Percentiles rank a stretch among this genome's conserved stretches.
Conservation (phyloP, 768 basidiomycete genomes). For the Brasilioporus rufonigricans region DNA sequence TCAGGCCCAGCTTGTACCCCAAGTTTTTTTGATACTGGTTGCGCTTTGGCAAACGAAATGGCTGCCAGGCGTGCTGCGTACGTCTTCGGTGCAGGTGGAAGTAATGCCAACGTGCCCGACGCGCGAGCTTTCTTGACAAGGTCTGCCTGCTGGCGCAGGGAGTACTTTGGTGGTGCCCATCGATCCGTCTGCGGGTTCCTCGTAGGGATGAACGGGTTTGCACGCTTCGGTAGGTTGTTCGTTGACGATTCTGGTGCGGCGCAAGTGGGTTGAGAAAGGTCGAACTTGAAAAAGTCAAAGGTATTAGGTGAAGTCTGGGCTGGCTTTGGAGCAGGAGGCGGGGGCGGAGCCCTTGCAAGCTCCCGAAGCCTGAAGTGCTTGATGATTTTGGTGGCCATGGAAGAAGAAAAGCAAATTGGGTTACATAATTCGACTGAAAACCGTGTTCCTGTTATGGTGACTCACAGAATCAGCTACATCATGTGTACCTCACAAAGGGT, state of each 20-base stretch:
- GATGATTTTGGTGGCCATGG: conserved; percentile 25
- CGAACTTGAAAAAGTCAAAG: conserved; percentile 21
- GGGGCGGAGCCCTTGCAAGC: conserved; percentile 15
- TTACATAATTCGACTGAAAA: too few relatives aligned
- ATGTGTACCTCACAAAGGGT: too few relatives aligned
- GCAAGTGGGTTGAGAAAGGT: conserved; percentile 15
- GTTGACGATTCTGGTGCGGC: conserved; percentile 1
- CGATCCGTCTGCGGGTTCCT: conserved; percentile 56
- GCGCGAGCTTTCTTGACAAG: conserved; percentile 69
- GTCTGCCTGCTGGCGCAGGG: conserved; percentile 73
- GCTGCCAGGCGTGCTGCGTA: conserved; percentile 22
- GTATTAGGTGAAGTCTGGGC: neutral
- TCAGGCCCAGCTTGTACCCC: neutral
- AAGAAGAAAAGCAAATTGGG: neutral
- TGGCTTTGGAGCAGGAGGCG: conserved; percentile 28
- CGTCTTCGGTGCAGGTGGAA: conserved; percentile 71
- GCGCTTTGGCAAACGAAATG: conserved; percentile 18
- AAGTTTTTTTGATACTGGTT: conserved; percentile 5
- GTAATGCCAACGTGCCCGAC: conserved; percentile 49
- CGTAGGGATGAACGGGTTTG: conserved; percentile 71
- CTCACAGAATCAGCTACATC: too few relatives aligned
- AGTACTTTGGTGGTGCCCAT: conserved; percentile 71
- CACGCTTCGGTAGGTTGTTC: conserved; percentile 21
- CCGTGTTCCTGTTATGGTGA: too few relatives aligned
- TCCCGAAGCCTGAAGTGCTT: conserved; percentile 28